Conservation (phyloP, 257 asterid species). For the Lavandula angustifolia region DNA sequence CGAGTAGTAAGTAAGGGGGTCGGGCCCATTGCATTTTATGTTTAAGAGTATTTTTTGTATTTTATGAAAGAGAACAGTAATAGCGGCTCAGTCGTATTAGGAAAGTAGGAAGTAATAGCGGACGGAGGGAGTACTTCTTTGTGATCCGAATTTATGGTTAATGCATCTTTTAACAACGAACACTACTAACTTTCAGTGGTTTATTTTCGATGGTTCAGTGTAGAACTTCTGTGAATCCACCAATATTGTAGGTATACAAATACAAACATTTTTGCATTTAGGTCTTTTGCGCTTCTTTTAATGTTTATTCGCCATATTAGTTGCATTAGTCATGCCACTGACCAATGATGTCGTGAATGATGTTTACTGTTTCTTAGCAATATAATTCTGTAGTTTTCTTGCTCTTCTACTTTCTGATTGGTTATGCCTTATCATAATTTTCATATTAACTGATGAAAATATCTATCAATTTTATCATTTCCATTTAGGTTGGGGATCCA, state of each 20-base stretch:
- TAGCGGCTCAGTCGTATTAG: too few relatives aligned
- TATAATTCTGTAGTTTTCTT: slow-evolving; percentile 5
- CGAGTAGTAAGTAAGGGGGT: too few relatives aligned
- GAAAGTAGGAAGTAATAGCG: too few relatives aligned
- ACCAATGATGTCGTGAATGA: background rate
- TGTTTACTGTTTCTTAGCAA: slow-evolving; percentile 5
- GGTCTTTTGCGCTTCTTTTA: slow-evolving; percentile 9
- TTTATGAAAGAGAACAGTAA: too few relatives aligned
- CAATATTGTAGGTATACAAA: background rate
- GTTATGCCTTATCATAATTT: slow-evolving; percentile 8
- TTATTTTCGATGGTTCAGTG: background rate
- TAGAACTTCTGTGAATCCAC: slow-evolving; percentile 4
- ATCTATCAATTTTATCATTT: slow-evolving; percentile 21
- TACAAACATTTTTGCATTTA: background rate
- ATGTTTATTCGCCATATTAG: background rate
- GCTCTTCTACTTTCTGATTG: slow-evolving; percentile 1
- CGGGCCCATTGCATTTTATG: too few relatives aligned
- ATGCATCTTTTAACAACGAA: slow-evolving; percentile 6
- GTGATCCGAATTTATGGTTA: background rate
- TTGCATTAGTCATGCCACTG: background rate
- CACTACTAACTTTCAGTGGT: background rate
- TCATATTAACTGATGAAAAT: background rate
- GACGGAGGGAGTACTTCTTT: slow-evolving; percentile 2
- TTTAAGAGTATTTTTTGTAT: too few relatives aligned
- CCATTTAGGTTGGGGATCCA: slow-evolving; percentile 90